Conservation (phyloP, 495 filamentous ascomycete species). For the Aspergillus carlsbadensis region DNA sequence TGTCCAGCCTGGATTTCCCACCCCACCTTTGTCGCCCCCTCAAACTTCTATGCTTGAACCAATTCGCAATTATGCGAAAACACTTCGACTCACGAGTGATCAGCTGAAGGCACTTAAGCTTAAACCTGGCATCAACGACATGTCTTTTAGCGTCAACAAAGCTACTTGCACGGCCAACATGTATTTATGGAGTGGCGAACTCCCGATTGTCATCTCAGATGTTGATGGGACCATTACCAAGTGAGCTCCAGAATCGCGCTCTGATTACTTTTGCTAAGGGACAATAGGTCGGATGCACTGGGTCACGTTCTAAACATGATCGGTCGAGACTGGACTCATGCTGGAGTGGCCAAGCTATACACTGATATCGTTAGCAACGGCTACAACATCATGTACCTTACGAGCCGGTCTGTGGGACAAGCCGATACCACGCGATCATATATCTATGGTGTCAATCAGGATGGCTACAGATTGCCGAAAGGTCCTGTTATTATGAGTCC, state of each 20-base stretch:
- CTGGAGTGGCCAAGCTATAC: slow-evolving; percentile 94
- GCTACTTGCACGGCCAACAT: slow-evolving; percentile 89
- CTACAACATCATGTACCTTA: slow-evolving; percentile 98
- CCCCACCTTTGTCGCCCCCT: slow-evolving; percentile 76
- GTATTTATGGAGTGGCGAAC: slow-evolving; percentile 88
- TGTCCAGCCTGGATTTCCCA: slow-evolving; percentile 64
- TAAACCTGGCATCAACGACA: slow-evolving; percentile 79
- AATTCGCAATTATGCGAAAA: slow-evolving; percentile 91
- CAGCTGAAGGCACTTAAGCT: slow-evolving; percentile 86
- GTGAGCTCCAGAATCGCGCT: slow-evolving; percentile 30
- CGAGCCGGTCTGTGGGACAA: slow-evolving; percentile 88
- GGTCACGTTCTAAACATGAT: slow-evolving; percentile 99
- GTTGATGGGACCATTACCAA: slow-evolving; percentile 99
- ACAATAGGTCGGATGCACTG: slow-evolving; percentile 74
- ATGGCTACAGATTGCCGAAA: slow-evolving; percentile 79
- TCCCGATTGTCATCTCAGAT: slow-evolving; percentile 94
- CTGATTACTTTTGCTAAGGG: slow-evolving; percentile 3
- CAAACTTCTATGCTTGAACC: slow-evolving; percentile 57
- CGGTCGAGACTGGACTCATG: slow-evolving; percentile 96
- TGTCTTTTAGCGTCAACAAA: slow-evolving; percentile 95
- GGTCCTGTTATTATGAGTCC: slow-evolving; percentile 94
- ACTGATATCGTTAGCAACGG: slow-evolving; percentile 94
- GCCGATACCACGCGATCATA: slow-evolving; percentile 90
- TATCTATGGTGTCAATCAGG: slow-evolving; percentile 84
- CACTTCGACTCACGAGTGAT: slow-evolving; percentile 90